Percentiles rank a stretch among this genome's conserved stretches.
Conservation (phyloP, 2,329 filamentous ascomycete species). For the Colletotrichum nymphaeae region DNA sequence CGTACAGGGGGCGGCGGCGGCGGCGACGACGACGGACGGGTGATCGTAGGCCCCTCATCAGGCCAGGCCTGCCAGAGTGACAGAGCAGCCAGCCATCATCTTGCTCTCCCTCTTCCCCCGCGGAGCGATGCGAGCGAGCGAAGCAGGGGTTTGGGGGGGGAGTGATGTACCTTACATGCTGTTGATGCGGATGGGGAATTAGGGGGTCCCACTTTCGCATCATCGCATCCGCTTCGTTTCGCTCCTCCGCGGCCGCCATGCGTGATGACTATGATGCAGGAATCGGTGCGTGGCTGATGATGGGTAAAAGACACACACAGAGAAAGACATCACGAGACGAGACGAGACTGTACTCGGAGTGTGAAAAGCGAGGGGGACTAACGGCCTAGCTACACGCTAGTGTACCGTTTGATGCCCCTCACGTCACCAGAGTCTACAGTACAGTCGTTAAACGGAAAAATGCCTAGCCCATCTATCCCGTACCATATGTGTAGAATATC, state of each 20-base stretch:
- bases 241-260: not conserved
- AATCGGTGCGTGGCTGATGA: not conserved
- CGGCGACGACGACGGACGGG: not conserved
- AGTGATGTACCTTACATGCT: too few relatives aligned
- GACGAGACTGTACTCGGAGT: constrained; percentile 1
- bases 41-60: not conserved
- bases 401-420: not conserved
- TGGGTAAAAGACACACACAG: constrained; percentile 5
- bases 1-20: constrained; percentile 4
- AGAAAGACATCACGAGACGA: constrained; percentile 30
- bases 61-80: not conserved
- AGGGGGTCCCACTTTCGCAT: not conserved
- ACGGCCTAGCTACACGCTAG: not conserved
- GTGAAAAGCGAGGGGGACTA: constrained; percentile 16
- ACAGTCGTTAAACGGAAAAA: not conserved
- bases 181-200: constrained; percentile 10
- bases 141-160: too few relatives aligned
- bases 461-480: constrained; percentile 1
- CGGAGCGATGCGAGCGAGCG: too few relatives aligned
- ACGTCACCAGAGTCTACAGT: not conserved
- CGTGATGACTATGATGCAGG: not conserved
- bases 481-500: constrained; percentile 17
- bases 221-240: not conserved
- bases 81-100: too few relatives aligned
- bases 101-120: too few relatives aligned